Percentiles rank a stretch among this genome's conserved stretches.
These are phyloP conservation scores for Ogataea sp. DNA, from an alignment of 805 yeast genomes.

Conservation along the genomic window DNA sequence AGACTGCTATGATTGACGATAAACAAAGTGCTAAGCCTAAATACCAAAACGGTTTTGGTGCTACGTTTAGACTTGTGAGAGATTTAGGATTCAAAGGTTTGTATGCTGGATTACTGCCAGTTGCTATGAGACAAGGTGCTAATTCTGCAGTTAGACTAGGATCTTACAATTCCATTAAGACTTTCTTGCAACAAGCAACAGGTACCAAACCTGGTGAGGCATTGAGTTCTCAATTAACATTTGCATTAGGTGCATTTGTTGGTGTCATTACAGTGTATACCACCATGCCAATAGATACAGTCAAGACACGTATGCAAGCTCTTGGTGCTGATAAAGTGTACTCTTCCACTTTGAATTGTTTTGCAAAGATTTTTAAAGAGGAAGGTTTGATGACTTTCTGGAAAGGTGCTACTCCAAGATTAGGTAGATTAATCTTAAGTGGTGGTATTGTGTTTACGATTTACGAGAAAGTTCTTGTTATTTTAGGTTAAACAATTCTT, in stretches of 20 bases:
- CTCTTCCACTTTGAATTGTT: constrained; percentile 73
- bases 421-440: constrained; percentile 84
- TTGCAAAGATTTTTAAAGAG: constrained; percentile 65
- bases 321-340: constrained; percentile 69
- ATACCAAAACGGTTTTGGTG: constrained; percentile 61
- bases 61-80: constrained; percentile 53
- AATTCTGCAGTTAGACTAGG: constrained; percentile 94
- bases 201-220: constrained; percentile 65
- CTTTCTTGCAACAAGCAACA: constrained; percentile 62
- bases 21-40: constrained; percentile 69
- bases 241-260: constrained; percentile 83
- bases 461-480: constrained; percentile 77
- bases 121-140: constrained; percentile 91
- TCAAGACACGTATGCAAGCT: constrained; percentile 95
- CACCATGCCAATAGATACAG: constrained; percentile 94
- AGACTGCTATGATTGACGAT: constrained; percentile 93
- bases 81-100: constrained; percentile 82
- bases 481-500: constrained; percentile 29
- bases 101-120: constrained; percentile 87
- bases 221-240: constrained; percentile 70
- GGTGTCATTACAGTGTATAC: constrained; percentile 86
- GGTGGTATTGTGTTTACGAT: constrained; percentile 98
- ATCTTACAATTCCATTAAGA: constrained; percentile 81
- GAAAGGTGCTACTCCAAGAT: constrained; percentile 97
- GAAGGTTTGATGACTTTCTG: constrained; percentile 91